These are phyloP conservation scores for Boletus reticuloceps DNA, from an alignment of 768 basidiomycete species.

Conservation along the genomic window DNA sequence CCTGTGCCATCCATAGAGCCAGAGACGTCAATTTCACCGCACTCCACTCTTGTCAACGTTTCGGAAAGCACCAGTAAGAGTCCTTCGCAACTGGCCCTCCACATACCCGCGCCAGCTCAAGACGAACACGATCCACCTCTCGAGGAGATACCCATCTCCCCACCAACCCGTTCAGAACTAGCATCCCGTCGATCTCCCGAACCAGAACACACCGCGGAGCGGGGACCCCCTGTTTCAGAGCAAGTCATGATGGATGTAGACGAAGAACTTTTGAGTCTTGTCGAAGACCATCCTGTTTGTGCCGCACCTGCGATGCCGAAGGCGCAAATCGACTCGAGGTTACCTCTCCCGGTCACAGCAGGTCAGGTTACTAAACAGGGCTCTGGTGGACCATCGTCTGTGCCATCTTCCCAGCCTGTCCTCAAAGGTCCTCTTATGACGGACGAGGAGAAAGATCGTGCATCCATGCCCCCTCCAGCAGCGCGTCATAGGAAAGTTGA, in stretches of 20 bases:
- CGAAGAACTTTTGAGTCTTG: conserved; percentile 65
- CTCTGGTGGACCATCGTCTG: not conserved
- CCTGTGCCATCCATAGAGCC: not conserved
- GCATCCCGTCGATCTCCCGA: conserved; percentile 9
- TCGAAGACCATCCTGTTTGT: conserved; percentile 47
- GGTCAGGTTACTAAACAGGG: conserved; percentile 2
- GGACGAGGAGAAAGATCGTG: conserved; percentile 38
- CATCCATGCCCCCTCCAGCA: conserved; percentile 58
- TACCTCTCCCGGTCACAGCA: not conserved
- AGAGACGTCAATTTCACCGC: not conserved
- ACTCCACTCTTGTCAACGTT: not conserved
- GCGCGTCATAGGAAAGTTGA: conserved; percentile 24
- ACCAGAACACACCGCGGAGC: not conserved
- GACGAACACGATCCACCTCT: not conserved
- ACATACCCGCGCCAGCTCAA: not conserved
- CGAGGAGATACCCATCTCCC: not conserved
- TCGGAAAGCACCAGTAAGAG: conserved; percentile 6
- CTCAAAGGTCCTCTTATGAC: conserved; percentile 9
- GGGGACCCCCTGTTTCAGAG: conserved; percentile 4
- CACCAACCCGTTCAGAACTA: conserved; percentile 1
- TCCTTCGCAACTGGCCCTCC: conserved; percentile 15
- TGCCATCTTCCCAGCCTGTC: conserved; percentile 3
- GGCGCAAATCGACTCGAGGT: not conserved
- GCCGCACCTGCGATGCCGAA: not conserved
- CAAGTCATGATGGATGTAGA: conserved; percentile 46